A percentile compares a stretch with the other conserved stretches of the same genome.
phyloP scores from a whole-genome alignment of 1,284 basidiomycete genomes.

The Malassezia furfur region DNA sequence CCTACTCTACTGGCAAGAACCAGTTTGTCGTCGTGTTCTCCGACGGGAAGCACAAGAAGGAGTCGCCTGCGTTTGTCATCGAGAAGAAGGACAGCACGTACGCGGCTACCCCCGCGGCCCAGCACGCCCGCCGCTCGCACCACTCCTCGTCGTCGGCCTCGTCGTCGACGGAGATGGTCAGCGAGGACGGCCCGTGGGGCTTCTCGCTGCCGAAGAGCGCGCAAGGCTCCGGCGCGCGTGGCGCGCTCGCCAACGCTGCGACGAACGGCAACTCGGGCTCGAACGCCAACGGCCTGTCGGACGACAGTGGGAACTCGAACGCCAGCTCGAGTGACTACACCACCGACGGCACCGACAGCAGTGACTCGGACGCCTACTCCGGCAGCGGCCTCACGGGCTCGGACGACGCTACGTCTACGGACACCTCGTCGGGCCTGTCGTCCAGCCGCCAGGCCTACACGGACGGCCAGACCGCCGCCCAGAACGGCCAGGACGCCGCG shows the following conservation, averaged over 20 bases:
- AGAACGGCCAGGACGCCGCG: not conserved
- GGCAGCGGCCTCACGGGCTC: not conserved
- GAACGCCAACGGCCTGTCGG: not conserved
- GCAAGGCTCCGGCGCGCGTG: not conserved
- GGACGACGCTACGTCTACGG: not conserved
- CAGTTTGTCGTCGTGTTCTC: conserved; percentile 12
- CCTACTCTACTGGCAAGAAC: not conserved
- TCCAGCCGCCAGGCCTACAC: not conserved
- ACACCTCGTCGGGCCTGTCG: too few relatives aligned
- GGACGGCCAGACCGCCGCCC: not conserved
- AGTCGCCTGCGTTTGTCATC: conserved; percentile 14
- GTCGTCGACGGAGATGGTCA: not conserved
- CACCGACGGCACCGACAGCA: not conserved
- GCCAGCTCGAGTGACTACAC: not conserved
- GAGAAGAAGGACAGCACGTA: conserved; percentile 8
- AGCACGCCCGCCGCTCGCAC: not conserved
- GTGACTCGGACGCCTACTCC: not conserved
- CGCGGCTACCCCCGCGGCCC: not conserved
- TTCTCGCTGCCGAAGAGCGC: not conserved
- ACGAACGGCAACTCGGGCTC: not conserved
- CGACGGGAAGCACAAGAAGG: conserved; percentile 8
- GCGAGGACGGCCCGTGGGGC: not conserved
- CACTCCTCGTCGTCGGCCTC: not conserved
- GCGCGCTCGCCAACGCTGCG: too few relatives aligned
- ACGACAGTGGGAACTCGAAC: not conserved